Evolutionary conservation across 768 basidiomycete genomes (phyloP), one percentile per base, ranked within the genome.

Genomic region (Gloeopeniophorella convolvens): DNA sequence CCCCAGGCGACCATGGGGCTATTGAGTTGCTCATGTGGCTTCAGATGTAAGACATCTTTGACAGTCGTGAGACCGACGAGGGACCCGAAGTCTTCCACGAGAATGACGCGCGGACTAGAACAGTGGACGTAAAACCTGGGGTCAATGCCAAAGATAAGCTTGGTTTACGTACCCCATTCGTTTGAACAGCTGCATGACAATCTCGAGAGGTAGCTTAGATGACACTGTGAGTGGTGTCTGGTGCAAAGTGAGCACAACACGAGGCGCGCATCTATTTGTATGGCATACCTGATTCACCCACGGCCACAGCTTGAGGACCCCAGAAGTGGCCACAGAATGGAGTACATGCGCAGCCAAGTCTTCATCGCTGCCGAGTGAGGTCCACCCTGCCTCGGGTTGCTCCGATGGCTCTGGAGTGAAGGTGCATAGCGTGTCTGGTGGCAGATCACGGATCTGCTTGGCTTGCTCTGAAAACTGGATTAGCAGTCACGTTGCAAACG

Each of bases 131-230:
- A 20, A 42, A 31, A n/a, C 9, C 15, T 27, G 26, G 4, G 7
- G 10, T 10, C 16, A 26, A 49, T 30, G 32, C 37, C 23, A 15
- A 55, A 35, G 21, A 36, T 27, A 15, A 16, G 45, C 23, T 26
- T 30, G 27, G 23, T 24, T 41, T 43, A 74, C 90, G 59, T 62
- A 96, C 96, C 96, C 96, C 86, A 99, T 89, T 39, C 91, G 79
- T 64, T 95, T 90, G 75, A 98, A 99, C 23, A 99, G 70, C 63
- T 99, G 92, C 87, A 96, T 91, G 7, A 94, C 91, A 47, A 97
- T 92, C 66, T 99, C 96, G 35, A 99, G 72, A 0, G 93, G 92
- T 33, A 96, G 76, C 56, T 89, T 89, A 1, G 92, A 85, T 5
- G 92, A 85, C 10, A 96, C 93, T 0, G 89, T 92, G 61, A 99